Percentiles rank a stretch among this genome's conserved stretches.
Evolutionary conservation across 495 filamentous ascomycete species (phyloP).

Genomic region (Xylaria telfairii): DNA sequence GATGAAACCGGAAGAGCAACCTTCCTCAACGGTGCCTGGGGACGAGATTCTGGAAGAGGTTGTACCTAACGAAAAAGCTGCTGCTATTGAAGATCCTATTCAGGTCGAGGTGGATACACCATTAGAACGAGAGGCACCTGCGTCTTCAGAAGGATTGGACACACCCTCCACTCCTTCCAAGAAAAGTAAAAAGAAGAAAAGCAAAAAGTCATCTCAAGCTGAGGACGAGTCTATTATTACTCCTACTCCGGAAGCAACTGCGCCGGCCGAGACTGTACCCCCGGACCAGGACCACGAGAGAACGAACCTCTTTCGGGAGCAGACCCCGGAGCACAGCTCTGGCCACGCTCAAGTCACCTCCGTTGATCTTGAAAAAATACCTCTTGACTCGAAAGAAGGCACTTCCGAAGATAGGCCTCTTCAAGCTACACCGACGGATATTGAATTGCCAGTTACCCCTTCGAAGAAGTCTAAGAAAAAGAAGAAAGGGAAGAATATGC

Average conservation of each 20-base stretch:
- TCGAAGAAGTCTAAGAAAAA: conserved; percentile 37
- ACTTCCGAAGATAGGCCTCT: background rate
- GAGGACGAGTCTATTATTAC: conserved; percentile 25
- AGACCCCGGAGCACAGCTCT: background rate
- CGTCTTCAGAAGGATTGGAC: background rate
- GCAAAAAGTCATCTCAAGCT: conserved; percentile 10
- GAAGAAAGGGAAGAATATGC: conserved; percentile 9
- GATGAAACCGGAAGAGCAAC: conserved; percentile 3
- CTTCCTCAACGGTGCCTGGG: background rate
- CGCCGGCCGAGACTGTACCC: conserved; percentile 9
- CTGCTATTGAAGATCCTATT: background rate
- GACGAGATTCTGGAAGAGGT: background rate
- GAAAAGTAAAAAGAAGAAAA: conserved; percentile 20
- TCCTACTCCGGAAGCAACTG: conserved; percentile 21
- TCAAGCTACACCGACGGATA: background rate
- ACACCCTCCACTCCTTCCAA: background rate
- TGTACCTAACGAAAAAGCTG: background rate
- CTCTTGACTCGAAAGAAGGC: background rate
- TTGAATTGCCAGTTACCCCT: conserved; percentile 3
- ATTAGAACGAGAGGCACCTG: background rate
- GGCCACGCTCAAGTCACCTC: background rate
- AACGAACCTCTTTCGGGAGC: background rate
- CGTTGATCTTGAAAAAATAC: background rate
- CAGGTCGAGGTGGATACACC: background rate
- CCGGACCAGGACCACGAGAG: conserved; percentile 22